Conservation (phyloP, 2,329 filamentous ascomycete species). For the Stemphylium vesicarium region DNA sequence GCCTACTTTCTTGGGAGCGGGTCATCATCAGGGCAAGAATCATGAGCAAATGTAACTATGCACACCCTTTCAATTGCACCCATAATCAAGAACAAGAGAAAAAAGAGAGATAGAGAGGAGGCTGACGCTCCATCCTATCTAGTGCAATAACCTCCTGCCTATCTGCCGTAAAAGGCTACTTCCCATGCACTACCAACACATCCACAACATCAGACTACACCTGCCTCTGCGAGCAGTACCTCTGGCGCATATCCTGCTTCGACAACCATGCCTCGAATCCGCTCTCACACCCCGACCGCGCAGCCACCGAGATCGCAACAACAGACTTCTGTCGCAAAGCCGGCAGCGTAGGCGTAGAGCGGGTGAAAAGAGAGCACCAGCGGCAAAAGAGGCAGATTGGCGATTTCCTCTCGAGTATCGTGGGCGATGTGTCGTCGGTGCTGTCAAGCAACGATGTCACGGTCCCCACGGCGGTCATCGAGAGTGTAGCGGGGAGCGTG, state of each 20-base stretch:
- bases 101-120: background rate
- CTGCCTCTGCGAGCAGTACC: constrained; percentile 21
- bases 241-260: constrained; percentile 20
- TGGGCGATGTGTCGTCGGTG: constrained; percentile 14
- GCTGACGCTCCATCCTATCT: background rate
- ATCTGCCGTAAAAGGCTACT: constrained; percentile 10
- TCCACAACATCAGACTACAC: background rate
- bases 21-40: background rate
- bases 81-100: background rate
- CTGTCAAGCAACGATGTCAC: constrained; percentile 10
- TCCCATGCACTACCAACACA: constrained; percentile 5
- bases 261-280: constrained; percentile 15
- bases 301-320: background rate
- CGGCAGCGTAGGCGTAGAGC: constrained; percentile 7
- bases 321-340: constrained; percentile 12
- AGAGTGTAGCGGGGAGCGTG: constrained; percentile 4
- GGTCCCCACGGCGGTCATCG: constrained; percentile 6
- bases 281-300: constrained; percentile 1
- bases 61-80: too few relatives aligned
- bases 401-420: constrained; percentile 15
- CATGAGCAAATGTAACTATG: constrained; percentile 8
- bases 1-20: too few relatives aligned
- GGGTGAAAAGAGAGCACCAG: constrained; percentile 7
- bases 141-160: constrained; percentile 14
- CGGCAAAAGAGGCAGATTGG: constrained; percentile 16